Evolutionary conservation across 2,329 filamentous ascomycete genomes (phyloP).

Genomic region (Neopestalotiopsis sp.): DNA sequence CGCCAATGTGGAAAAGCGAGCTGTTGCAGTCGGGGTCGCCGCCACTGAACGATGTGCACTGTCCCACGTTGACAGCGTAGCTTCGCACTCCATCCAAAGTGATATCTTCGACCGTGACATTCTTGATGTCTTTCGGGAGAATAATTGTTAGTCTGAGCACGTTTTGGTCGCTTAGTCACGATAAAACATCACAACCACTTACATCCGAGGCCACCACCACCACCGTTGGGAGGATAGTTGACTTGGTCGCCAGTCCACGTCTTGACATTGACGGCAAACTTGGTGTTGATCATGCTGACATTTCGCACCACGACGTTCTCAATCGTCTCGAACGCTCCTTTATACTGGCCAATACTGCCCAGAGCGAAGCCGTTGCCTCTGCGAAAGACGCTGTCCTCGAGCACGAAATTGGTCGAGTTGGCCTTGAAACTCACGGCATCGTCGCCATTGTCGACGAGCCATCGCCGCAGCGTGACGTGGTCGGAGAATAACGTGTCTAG

Average conservation of each 20-base stretch:
- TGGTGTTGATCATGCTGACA: conserved; percentile 50
- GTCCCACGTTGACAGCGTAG: conserved; percentile 24
- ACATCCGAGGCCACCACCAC: conserved; percentile 58
- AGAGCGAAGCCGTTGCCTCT: conserved; percentile 60
- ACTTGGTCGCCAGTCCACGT: conserved; percentile 61
- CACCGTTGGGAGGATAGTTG: conserved; percentile 62
- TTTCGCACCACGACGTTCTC: conserved; percentile 55
- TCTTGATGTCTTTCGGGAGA: conserved; percentile 20
- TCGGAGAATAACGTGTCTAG: conserved; percentile 58
- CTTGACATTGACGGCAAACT: conserved; percentile 60
- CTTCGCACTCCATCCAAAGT: conserved; percentile 22
- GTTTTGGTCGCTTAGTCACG: not conserved
- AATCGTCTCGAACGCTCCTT: conserved; percentile 52
- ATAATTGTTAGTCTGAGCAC: not conserved
- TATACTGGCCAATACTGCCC: conserved; percentile 63
- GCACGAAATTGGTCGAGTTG: conserved; percentile 60
- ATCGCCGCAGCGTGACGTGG: conserved; percentile 56
- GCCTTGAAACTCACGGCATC: conserved; percentile 60
- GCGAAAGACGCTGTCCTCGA: conserved; percentile 55
- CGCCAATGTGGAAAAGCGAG: conserved; percentile 27
- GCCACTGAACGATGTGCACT: conserved; percentile 29
- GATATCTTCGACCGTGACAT: conserved; percentile 31
- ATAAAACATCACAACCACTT: conserved; percentile 24
- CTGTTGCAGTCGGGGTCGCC: conserved; percentile 27
- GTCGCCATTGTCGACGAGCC: conserved; percentile 58